A percentile compares a stretch with the other conserved stretches of the same genome.
Conservation (phyloP, 495 filamentous ascomycete species). For the Hypoxylon rickii region DNA sequence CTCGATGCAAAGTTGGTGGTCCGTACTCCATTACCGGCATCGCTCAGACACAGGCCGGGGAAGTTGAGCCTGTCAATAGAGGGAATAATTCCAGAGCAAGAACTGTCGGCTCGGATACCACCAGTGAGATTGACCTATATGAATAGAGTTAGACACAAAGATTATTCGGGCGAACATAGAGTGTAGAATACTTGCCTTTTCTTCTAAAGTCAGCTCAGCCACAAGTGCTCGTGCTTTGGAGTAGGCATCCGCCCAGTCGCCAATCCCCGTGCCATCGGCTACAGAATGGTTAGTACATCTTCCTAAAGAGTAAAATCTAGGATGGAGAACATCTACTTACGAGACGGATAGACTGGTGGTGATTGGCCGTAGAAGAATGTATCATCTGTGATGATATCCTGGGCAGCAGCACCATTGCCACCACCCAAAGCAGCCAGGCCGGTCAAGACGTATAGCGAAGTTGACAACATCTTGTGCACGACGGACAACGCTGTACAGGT, state of each 20-base stretch:
- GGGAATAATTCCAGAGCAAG: constrained; percentile 58
- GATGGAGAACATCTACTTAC: constrained; percentile 31
- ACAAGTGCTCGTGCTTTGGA: constrained; percentile 59
- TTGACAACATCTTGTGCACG: constrained; percentile 26
- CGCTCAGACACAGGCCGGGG: constrained; percentile 65
- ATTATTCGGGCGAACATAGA: constrained; percentile 33
- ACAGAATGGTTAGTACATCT: constrained; percentile 67
- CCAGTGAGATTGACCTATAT: constrained; percentile 56
- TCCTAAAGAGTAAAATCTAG: not conserved
- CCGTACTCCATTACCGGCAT: constrained; percentile 66
- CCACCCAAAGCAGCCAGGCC: constrained; percentile 42
- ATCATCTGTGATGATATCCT: constrained; percentile 48
- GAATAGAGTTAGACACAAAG: constrained; percentile 6
- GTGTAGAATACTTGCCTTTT: constrained; percentile 57
- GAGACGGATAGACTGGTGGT: constrained; percentile 62
- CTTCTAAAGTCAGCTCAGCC: constrained; percentile 59
- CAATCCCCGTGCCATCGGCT: constrained; percentile 54
- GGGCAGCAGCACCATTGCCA: constrained; percentile 17
- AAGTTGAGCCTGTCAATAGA: constrained; percentile 61
- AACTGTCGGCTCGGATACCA: constrained; percentile 47
- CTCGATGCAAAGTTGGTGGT: constrained; percentile 63
- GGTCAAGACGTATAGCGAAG: constrained; percentile 34
- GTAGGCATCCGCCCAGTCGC: constrained; percentile 55
- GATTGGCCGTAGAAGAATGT: constrained; percentile 60
- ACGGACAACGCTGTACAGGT: constrained; percentile 2